Evolutionary conservation across 805 yeast genomes (phyloP).

Genomic region (Yarrowia sp.): DNA sequence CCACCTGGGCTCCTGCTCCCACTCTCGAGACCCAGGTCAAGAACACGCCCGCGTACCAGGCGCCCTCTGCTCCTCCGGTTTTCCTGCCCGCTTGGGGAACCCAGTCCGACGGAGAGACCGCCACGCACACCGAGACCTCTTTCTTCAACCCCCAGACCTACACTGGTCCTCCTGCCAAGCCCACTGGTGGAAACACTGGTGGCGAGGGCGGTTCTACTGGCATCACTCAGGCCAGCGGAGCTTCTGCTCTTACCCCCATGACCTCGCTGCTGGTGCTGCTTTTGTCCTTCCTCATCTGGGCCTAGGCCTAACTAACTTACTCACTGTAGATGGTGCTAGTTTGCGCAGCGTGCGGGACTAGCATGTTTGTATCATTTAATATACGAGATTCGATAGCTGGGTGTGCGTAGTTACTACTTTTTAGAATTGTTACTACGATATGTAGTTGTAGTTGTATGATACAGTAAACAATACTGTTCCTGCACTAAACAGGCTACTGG

Average conservation of each 20-base stretch:
- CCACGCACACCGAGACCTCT: not conserved
- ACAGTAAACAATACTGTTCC: no score
- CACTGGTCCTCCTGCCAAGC: constrained; percentile 3
- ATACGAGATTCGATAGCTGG: not conserved
- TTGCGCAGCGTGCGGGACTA: constrained; percentile 7
- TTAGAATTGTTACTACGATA: no score
- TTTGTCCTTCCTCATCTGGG: constrained; percentile 15
- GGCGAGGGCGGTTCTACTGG: not conserved
- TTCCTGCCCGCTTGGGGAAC: constrained; percentile 21
- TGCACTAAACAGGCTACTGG: no score
- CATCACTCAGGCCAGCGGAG: constrained; percentile 11
- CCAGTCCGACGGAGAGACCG: constrained; percentile 19
- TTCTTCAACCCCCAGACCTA: constrained; percentile 23
- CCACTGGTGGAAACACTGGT: not conserved
- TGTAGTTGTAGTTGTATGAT: no score
- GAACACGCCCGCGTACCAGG: constrained; percentile 21
- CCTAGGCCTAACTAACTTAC: constrained; percentile 17
- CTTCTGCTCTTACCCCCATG: not conserved
- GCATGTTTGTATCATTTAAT: constrained; percentile 20
- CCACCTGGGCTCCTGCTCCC: not conserved
- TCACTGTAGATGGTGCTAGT: constrained; percentile 1
- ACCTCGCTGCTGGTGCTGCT: constrained; percentile 6
- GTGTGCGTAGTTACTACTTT: no score
- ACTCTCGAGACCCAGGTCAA: not conserved
- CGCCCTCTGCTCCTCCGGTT: constrained; percentile 22